These are phyloP conservation scores for Ophiosphaerella korrae DNA, from an alignment of 2,329 filamentous ascomycete genomes.

Conservation along the genomic window DNA sequence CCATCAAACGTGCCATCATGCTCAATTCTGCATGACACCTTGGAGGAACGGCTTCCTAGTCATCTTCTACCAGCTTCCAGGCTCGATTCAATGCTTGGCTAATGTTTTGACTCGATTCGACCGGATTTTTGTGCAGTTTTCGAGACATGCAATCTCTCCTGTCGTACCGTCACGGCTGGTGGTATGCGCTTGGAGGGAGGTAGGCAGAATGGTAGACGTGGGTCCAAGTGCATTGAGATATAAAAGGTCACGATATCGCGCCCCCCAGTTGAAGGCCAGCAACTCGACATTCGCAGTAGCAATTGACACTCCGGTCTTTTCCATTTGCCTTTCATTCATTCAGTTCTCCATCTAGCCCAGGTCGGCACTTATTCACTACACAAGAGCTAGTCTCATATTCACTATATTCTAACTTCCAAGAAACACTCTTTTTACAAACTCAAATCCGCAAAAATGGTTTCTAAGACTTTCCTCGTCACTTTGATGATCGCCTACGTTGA, in stretches of 20 bases:
- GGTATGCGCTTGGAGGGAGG: slow-evolving; percentile 15
- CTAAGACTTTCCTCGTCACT: slow-evolving; percentile 39
- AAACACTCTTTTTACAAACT: slow-evolving; percentile 20
- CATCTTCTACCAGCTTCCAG: slow-evolving; percentile 19
- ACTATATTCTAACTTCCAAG: slow-evolving; percentile 17
- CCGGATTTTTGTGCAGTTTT: slow-evolving; percentile 20
- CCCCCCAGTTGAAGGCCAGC: slow-evolving; percentile 24
- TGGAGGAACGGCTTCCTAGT: slow-evolving; percentile 26
- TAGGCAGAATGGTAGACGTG: neutral
- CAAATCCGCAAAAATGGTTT: slow-evolving; percentile 37
- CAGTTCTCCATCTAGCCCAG: slow-evolving; percentile 34
- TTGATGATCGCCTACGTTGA: slow-evolving; percentile 43
- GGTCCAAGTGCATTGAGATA: slow-evolving; percentile 24
- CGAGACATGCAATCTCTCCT: slow-evolving; percentile 35
- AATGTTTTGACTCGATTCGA: slow-evolving; percentile 11
- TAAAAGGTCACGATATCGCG: slow-evolving; percentile 25
- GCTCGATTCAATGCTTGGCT: slow-evolving; percentile 13
- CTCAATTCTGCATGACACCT: slow-evolving; percentile 37
- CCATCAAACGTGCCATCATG: slow-evolving; percentile 43
- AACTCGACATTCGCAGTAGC: slow-evolving; percentile 34
- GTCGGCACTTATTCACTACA: slow-evolving; percentile 33
- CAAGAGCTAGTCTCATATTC: slow-evolving; percentile 45
- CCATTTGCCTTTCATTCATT: slow-evolving; percentile 26
- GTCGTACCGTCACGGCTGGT: slow-evolving; percentile 19
- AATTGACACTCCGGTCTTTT: slow-evolving; percentile 13